Evolutionary conservation across 192 early-diverging fungal species (phyloP).

Genomic region (Podila verticillata): DNA sequence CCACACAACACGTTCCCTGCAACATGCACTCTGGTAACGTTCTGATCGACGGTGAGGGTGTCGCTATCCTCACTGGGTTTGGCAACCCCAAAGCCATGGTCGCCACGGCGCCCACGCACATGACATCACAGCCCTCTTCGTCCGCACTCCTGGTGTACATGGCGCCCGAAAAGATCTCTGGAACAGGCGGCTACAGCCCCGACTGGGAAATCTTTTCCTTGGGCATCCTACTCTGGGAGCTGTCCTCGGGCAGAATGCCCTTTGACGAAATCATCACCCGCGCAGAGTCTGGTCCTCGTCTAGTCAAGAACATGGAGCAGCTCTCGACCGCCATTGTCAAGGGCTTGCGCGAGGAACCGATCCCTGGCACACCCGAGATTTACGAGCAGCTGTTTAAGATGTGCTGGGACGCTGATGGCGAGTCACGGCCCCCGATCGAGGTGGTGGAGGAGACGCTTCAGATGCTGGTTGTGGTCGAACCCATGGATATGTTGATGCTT

Average conservation of each 20-base stretch:
- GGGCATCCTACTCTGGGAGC: conserved; percentile 43
- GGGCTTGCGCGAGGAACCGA: conserved; percentile 35
- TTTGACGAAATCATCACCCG: conserved; percentile 47
- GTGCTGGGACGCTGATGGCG: conserved; percentile 42
- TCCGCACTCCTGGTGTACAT: conserved; percentile 37
- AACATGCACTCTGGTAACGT: conserved; percentile 36
- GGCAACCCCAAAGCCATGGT: conserved; percentile 19
- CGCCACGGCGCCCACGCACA: conserved; percentile 30
- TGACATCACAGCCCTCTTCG: conserved; percentile 31
- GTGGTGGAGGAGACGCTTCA: conserved; percentile 44
- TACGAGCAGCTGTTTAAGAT: conserved; percentile 50
- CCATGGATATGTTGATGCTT: conserved; percentile 51
- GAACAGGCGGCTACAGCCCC: neutral
- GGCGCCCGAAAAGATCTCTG: conserved; percentile 33
- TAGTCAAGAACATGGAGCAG: conserved; percentile 47
- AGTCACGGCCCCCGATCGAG: conserved; percentile 31
- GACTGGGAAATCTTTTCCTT: conserved; percentile 44
- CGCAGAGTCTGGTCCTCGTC: conserved; percentile 42
- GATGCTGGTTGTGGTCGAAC: conserved; percentile 49
- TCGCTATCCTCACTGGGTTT: conserved; percentile 37
- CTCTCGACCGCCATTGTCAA: conserved; percentile 29
- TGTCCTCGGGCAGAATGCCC: conserved; percentile 36
- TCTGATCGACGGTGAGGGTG: conserved; percentile 38
- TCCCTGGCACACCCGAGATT: conserved; percentile 45
- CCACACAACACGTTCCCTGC: conserved; percentile 21